Evolutionary conservation across 352 stramenopile species (phyloP).

Genomic region (Halophytophthora batemanensis): DNA sequence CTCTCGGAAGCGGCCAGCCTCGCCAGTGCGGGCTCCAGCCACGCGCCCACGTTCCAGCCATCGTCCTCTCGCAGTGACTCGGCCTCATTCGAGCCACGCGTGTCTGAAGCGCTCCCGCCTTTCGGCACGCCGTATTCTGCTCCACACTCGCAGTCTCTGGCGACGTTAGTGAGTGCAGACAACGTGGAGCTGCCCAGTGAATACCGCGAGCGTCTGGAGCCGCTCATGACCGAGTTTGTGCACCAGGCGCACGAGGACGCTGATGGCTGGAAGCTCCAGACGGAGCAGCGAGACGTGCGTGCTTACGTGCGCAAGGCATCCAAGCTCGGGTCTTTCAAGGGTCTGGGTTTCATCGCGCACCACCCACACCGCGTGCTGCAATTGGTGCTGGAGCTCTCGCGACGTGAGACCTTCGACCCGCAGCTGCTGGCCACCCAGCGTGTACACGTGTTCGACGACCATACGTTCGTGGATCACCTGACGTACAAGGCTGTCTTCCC

Average conservation of each 20-base stretch:
- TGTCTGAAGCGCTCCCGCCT: conserved; percentile 18
- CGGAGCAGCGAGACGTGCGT: conserved; percentile 54
- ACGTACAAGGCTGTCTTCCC: conserved; percentile 71
- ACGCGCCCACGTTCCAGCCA: neutral
- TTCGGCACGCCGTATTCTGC: conserved; percentile 25
- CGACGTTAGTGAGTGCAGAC: conserved; percentile 32
- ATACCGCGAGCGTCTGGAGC: conserved; percentile 40
- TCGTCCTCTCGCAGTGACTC: conserved; percentile 10
- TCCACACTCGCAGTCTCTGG: conserved; percentile 21
- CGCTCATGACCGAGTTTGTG: conserved; percentile 61
- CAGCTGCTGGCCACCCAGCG: conserved; percentile 50
- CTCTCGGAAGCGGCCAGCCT: conserved; percentile 39
- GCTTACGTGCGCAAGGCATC: conserved; percentile 47
- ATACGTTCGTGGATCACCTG: conserved; percentile 74
- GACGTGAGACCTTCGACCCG: conserved; percentile 46
- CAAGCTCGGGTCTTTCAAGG: conserved; percentile 47
- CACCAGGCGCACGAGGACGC: conserved; percentile 43
- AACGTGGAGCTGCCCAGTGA: conserved; percentile 32
- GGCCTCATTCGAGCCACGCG: conserved; percentile 15
- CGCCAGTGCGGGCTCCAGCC: conserved; percentile 15
- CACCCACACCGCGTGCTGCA: conserved; percentile 54
- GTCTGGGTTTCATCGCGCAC: conserved; percentile 52
- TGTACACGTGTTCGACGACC: conserved; percentile 56
- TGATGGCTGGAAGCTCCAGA: conserved; percentile 59
- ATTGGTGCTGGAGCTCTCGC: conserved; percentile 50